phyloP scores from a whole-genome alignment of 2,329 filamentous ascomycete genomes.

The Aspergillus sp. region DNA sequence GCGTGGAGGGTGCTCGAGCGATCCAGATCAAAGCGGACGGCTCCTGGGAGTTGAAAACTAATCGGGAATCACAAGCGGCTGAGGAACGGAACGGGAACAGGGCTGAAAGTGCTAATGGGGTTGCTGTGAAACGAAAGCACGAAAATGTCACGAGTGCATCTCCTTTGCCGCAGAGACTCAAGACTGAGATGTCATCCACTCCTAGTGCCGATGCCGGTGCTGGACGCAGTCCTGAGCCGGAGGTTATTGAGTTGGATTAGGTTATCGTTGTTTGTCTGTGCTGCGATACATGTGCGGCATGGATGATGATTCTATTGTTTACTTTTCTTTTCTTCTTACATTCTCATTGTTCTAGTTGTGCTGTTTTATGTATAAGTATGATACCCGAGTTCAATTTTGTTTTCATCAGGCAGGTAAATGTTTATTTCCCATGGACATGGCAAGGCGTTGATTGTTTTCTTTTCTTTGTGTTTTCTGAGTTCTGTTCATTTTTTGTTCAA shows the following conservation, averaged over 20 bases:
- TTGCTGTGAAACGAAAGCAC: conserved; percentile 12
- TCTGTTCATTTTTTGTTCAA: too few species aligned
- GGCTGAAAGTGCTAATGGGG: conserved; percentile 1
- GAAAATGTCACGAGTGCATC: conserved; percentile 4
- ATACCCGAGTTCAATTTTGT: background rate
- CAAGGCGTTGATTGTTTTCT: conserved; percentile 4
- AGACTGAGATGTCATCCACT: conserved; percentile 5
- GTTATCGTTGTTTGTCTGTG: background rate
- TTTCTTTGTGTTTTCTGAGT: background rate
- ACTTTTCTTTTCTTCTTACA: background rate
- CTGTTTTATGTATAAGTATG: background rate
- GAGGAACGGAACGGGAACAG: conserved; percentile 11
- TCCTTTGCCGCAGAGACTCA: conserved; percentile 7
- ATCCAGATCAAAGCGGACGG: conserved; percentile 61
- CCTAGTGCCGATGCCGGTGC: background rate
- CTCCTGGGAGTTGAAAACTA: conserved; percentile 52
- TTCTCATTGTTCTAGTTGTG: background rate
- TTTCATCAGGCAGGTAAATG: background rate
- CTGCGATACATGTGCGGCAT: background rate
- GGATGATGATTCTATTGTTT: background rate
- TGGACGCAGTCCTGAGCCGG: background rate
- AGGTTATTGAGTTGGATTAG: conserved; percentile 21
- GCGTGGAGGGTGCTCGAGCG: conserved; percentile 48
- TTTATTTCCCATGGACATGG: conserved; percentile 1
- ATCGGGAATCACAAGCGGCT: conserved; percentile 16